phyloP scores from a whole-genome alignment of 2,329 filamentous ascomycete genomes.

The Penicillium sp. region DNA sequence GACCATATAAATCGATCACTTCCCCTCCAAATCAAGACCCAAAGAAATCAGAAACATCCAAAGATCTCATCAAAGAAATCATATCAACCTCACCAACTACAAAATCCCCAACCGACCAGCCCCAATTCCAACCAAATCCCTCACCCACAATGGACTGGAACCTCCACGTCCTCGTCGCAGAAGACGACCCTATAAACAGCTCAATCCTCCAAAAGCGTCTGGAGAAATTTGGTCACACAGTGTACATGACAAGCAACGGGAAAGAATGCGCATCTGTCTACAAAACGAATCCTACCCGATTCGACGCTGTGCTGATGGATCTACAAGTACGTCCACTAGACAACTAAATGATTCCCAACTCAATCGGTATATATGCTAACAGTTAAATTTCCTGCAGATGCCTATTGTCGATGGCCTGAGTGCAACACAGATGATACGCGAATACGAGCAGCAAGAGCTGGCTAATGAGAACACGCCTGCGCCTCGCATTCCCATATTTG shows the following conservation, averaged over 20 bases:
- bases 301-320: slow-evolving; percentile 85
- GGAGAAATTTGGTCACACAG: slow-evolving; percentile 70
- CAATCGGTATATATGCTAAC: neutral
- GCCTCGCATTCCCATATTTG: slow-evolving; percentile 71
- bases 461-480: slow-evolving; percentile 21
- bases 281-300: slow-evolving; percentile 59
- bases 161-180: slow-evolving; percentile 68
- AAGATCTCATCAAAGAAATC: neutral
- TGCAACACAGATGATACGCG: slow-evolving; percentile 79
- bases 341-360: neutral
- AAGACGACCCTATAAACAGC: slow-evolving; percentile 86
- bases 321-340: slow-evolving; percentile 66
- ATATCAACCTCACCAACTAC: neutral
- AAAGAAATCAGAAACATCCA: neutral
- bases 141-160: neutral
- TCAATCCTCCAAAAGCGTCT: slow-evolving; percentile 76
- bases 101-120: neutral
- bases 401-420: slow-evolving; percentile 82
- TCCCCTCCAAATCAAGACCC: neutral
- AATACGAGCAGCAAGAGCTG: slow-evolving; percentile 57
- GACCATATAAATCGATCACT: neutral
- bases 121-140: neutral
- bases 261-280: slow-evolving; percentile 77
- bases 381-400: slow-evolving; percentile 59
- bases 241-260: slow-evolving; percentile 74